phyloP scores from a whole-genome alignment of 768 basidiomycete genomes.

The Pleurotus sapidus region DNA sequence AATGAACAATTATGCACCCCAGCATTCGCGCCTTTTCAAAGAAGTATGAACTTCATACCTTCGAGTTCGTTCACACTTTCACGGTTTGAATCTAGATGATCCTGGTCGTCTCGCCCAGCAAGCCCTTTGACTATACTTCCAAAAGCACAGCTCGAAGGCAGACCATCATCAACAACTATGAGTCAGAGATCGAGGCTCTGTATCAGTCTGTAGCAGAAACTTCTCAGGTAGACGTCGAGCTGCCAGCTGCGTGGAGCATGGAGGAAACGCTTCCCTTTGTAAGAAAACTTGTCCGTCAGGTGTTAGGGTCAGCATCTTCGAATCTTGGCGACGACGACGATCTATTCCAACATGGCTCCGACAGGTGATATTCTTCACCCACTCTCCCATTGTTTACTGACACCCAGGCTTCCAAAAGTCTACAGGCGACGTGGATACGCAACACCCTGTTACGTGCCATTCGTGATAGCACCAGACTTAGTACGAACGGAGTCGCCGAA shows the following conservation, averaged over 20 bases:
- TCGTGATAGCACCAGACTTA: neutral
- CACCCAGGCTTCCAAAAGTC: neutral
- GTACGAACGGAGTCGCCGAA: slow-evolving; percentile 14
- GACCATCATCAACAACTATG: slow-evolving; percentile 30
- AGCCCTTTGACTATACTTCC: slow-evolving; percentile 35
- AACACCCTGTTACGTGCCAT: slow-evolving; percentile 3
- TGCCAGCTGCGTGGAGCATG: slow-evolving; percentile 24
- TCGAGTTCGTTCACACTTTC: neutral
- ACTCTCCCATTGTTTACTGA: neutral
- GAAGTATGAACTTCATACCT: slow-evolving; percentile 21
- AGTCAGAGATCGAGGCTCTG: slow-evolving; percentile 31
- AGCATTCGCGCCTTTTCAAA: slow-evolving; percentile 40
- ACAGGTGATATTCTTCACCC: slow-evolving; percentile 20
- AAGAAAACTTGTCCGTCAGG: slow-evolving; percentile 24
- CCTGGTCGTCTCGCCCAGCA: slow-evolving; percentile 24
- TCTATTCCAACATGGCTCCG: slow-evolving; percentile 33
- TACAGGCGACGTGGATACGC: slow-evolving; percentile 7
- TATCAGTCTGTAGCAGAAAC: slow-evolving; percentile 29
- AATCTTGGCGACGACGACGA: slow-evolving; percentile 24
- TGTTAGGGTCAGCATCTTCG: slow-evolving; percentile 15
- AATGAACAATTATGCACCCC: slow-evolving; percentile 33
- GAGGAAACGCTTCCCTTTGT: slow-evolving; percentile 25
- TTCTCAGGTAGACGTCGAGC: slow-evolving; percentile 17
- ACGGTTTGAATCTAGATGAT: slow-evolving; percentile 29
- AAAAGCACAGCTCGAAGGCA: slow-evolving; percentile 33